A percentile compares a stretch with the other conserved stretches of the same genome.
Evolutionary conservation across 2,329 filamentous ascomycete species (phyloP).

Genomic region (Arthrobotrys entomopaga): DNA sequence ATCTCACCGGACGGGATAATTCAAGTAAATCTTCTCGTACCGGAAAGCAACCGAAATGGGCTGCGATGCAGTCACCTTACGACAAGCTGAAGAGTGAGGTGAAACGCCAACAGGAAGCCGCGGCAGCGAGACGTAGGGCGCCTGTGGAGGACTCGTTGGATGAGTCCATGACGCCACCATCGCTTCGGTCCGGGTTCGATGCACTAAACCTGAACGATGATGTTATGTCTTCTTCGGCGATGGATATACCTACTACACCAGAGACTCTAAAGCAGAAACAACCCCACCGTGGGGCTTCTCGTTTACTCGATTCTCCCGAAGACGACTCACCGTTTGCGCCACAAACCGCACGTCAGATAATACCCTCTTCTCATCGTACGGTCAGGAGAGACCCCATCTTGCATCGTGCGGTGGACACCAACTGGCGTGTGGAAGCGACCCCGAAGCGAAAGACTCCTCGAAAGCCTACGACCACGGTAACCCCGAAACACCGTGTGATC

Average conservation of each 20-base stretch:
- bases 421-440: constrained; percentile 91
- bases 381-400: constrained; percentile 76
- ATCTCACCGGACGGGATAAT: constrained; percentile 67
- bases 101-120: constrained; percentile 58
- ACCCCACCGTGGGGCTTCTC: constrained; percentile 11
- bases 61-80: constrained; percentile 79
- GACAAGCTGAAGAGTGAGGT: constrained; percentile 77
- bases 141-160: constrained; percentile 40
- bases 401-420: constrained; percentile 93
- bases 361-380: constrained; percentile 63
- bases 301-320: constrained; percentile 41
- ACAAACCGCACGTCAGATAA: constrained; percentile 66
- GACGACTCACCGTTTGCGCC: constrained; percentile 45
- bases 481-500: constrained; percentile 59
- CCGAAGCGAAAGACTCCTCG: constrained; percentile 68
- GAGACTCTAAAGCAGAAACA: constrained; percentile 31
- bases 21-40: constrained; percentile 62
- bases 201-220: constrained; percentile 31
- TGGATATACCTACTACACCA: constrained; percentile 49
- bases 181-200: constrained; percentile 34
- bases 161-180: constrained; percentile 45
- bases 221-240: constrained; percentile 15
- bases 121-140: constrained; percentile 28
- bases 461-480: constrained; percentile 62
- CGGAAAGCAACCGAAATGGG: constrained; percentile 66